Evolutionary conservation across 805 yeast species (phyloP).

Genomic region (Metschnikowia arizonensis): DNA sequence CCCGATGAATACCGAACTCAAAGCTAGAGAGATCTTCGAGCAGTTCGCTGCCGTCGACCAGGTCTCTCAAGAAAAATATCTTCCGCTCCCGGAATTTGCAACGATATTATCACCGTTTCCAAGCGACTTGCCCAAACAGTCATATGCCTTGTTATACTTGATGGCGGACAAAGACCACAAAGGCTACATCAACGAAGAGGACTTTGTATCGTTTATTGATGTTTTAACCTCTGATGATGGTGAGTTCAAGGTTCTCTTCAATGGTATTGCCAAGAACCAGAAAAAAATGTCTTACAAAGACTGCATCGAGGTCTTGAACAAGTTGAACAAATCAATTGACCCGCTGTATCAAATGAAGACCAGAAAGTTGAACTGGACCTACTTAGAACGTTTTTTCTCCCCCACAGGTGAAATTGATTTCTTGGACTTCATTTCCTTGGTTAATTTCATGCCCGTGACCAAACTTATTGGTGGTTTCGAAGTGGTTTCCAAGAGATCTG

Average conservation of each 20-base stretch:
- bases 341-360: slow-evolving; percentile 39
- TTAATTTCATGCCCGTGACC: slow-evolving; percentile 43
- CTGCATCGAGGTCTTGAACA: slow-evolving; percentile 33
- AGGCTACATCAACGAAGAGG: slow-evolving; percentile 64
- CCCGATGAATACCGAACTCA: slow-evolving; percentile 17
- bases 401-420: slow-evolving; percentile 37
- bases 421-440: slow-evolving; percentile 37
- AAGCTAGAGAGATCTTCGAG: slow-evolving; percentile 31
- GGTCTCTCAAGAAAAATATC: slow-evolving; percentile 20
- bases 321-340: slow-evolving; percentile 39
- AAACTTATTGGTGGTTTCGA: slow-evolving; percentile 43
- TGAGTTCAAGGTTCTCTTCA: slow-evolving; percentile 50
- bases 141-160: slow-evolving; percentile 58
- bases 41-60: slow-evolving; percentile 34
- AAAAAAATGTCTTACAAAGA: slow-evolving; percentile 29
- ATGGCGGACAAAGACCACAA: slow-evolving; percentile 70
- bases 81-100: slow-evolving; percentile 35
- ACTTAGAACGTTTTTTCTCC: slow-evolving; percentile 37
- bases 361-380: slow-evolving; percentile 41
- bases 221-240: slow-evolving; percentile 39
- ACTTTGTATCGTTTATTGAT: slow-evolving; percentile 71
- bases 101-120: slow-evolving; percentile 40
- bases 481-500: slow-evolving; percentile 30
- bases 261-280: slow-evolving; percentile 36
- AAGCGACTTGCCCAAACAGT: slow-evolving; percentile 35